Evolutionary conservation across 1,284 basidiomycete genomes (phyloP).

Genomic region (Apiotrichum domesticum): DNA sequence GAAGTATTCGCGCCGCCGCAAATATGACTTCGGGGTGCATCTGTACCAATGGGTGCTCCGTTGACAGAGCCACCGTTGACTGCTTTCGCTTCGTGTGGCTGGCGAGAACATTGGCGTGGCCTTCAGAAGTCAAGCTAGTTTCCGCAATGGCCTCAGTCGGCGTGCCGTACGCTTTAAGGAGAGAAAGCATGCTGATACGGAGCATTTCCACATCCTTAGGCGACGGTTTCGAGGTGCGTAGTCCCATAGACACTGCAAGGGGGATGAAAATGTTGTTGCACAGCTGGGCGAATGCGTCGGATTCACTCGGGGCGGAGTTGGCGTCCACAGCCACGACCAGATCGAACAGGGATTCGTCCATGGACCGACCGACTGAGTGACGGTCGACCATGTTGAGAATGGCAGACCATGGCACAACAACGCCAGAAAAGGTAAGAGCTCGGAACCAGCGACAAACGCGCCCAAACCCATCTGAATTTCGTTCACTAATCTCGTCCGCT

Average conservation of each 20-base stretch:
- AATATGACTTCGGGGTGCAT: constrained; percentile 22
- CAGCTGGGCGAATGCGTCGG: constrained; percentile 19
- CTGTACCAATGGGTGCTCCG: constrained; percentile 1
- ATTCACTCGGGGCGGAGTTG: constrained; percentile 23
- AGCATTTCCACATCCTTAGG: constrained; percentile 9
- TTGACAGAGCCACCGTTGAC: not conserved
- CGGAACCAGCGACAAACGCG: constrained; percentile 60
- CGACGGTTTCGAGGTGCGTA: not conserved
- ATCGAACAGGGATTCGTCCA: constrained; percentile 23
- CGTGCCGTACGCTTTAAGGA: constrained; percentile 30
- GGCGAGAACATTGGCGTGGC: not conserved
- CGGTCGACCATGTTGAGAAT: constrained; percentile 20
- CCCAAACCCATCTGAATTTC: constrained; percentile 51
- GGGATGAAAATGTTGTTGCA: constrained; percentile 20
- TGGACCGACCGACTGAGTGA: not conserved
- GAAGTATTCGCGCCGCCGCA: constrained; percentile 19
- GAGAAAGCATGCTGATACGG: constrained; percentile 5
- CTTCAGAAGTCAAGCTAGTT: constrained; percentile 8
- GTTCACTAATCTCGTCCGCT: constrained; percentile 51
- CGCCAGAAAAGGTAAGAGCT: constrained; percentile 60
- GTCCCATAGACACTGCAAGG: constrained; percentile 10
- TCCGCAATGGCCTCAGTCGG: constrained; percentile 14
- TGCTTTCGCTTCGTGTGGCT: not conserved
- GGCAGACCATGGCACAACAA: constrained; percentile 55
- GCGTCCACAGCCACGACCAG: constrained; percentile 28